These are phyloP conservation scores for Dioscorea dumetorum DNA, from an alignment of 106 monocot genomes.

Conservation along the genomic window DNA sequence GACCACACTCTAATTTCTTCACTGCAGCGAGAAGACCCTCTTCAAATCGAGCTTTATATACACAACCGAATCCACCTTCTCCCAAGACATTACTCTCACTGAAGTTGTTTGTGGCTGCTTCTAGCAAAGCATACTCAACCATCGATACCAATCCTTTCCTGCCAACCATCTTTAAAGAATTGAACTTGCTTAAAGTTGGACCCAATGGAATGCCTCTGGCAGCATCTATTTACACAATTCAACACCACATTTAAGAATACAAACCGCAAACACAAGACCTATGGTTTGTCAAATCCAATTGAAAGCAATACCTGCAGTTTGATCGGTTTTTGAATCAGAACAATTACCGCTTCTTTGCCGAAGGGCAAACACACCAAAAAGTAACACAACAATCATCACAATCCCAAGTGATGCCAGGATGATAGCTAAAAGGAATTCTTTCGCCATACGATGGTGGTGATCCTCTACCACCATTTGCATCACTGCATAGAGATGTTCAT, in stretches of 20 bases:
- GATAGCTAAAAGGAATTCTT: constrained; percentile 21
- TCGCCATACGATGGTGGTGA: constrained; percentile 6
- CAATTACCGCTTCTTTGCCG: constrained; percentile 14
- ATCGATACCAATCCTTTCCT: constrained; percentile 39
- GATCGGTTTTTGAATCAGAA: constrained; percentile 12
- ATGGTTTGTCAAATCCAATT: background rate
- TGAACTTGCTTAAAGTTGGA: constrained; percentile 58
- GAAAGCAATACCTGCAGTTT: constrained; percentile 16
- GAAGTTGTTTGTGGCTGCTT: constrained; percentile 67
- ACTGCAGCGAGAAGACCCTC: constrained; percentile 54
- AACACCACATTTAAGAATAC: no score
- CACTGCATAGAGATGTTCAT: constrained; percentile 13
- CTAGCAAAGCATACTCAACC: constrained; percentile 59
- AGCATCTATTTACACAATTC: constrained; percentile 13
- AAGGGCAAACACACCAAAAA: constrained; percentile 18
- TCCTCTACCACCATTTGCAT: background rate
- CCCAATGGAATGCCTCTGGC: constrained; percentile 32
- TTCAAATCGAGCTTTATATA: constrained; percentile 71
- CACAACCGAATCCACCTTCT: constrained; percentile 49
- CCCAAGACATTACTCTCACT: constrained; percentile 62
- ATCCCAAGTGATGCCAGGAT: constrained; percentile 20
- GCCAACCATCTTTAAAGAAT: constrained; percentile 36
- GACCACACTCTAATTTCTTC: constrained; percentile 55
- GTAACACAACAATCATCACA: constrained; percentile 7
- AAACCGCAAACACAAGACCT: no score